These are phyloP conservation scores for Euryodendron excelsum DNA, from an alignment of 148 eudicot genomes.

Conservation along the genomic window DNA sequence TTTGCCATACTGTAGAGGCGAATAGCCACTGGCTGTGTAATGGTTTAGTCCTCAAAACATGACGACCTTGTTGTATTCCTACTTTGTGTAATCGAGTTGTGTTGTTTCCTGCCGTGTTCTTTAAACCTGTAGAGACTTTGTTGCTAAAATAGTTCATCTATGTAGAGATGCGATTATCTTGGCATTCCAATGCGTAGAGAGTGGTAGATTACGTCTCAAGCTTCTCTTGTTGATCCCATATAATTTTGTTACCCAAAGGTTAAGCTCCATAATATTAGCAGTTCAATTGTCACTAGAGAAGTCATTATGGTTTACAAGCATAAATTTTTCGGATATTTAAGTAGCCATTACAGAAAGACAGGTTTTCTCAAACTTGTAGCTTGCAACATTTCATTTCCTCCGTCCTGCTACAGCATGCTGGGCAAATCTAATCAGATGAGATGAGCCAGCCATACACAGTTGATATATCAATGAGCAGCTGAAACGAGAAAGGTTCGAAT, in stretches of 20 bases:
- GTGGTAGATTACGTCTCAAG: too few relatives aligned
- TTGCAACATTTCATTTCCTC: neutral
- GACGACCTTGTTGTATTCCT: constrained; percentile 10
- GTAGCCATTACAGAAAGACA: neutral
- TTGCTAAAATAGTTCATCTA: neutral
- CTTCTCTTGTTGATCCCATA: too few relatives aligned
- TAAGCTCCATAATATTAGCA: too few relatives aligned
- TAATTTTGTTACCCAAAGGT: too few relatives aligned
- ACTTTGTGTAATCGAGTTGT: constrained; percentile 16
- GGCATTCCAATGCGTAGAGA: too few relatives aligned
- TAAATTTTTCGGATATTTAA: neutral
- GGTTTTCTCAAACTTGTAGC: neutral
- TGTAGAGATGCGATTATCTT: too few relatives aligned
- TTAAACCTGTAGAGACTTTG: neutral
- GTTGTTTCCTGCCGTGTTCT: neutral
- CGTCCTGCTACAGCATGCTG: neutral
- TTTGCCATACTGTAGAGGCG: neutral
- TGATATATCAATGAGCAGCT: constrained; percentile 41
- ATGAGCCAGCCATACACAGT: neutral
- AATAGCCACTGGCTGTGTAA: constrained; percentile 27
- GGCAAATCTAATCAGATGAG: neutral
- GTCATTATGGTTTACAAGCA: neutral
- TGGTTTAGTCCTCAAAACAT: constrained; percentile 45
- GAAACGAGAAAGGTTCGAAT: constrained; percentile 60
- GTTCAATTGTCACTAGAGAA: neutral